phyloP scores from a whole-genome alignment of 352 stramenopile species.

The Phytophthora melonis region DNA sequence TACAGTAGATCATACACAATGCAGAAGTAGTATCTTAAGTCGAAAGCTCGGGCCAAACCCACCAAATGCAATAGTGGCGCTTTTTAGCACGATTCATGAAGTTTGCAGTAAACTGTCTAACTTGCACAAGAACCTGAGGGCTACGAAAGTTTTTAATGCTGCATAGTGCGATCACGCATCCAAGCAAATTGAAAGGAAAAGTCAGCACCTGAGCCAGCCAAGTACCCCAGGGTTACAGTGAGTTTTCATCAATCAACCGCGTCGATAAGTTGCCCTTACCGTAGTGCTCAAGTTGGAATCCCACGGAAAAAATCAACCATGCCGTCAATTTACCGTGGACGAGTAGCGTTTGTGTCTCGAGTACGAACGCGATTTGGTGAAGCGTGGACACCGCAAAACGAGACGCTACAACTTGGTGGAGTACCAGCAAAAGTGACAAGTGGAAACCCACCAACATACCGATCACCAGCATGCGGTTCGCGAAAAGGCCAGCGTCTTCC shows the following conservation, averaged over 20 bases:
- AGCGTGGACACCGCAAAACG: conserved; percentile 26
- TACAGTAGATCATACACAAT: no score
- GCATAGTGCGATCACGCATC: background rate
- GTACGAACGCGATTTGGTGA: conserved; percentile 49
- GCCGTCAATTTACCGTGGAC: conserved; percentile 43
- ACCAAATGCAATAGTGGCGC: no score
- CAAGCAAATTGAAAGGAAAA: background rate
- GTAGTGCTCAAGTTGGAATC: conserved; percentile 16
- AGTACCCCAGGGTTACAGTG: background rate
- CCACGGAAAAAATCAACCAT: conserved; percentile 15
- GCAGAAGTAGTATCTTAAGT: no score
- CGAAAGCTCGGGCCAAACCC: no score
- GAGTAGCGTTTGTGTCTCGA: conserved; percentile 37
- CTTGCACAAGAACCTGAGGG: no score
- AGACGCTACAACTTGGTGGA: conserved; percentile 16
- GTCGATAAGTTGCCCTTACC: background rate
- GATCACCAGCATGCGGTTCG: conserved; percentile 19
- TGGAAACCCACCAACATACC: conserved; percentile 11
- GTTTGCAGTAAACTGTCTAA: no score
- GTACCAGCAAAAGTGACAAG: conserved; percentile 12
- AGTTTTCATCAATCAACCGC: background rate
- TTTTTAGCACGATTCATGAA: no score
- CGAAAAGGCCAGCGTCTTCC: background rate
- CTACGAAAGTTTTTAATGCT: background rate
- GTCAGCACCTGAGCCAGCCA: background rate